Evolutionary conservation across 495 filamentous ascomycete genomes (phyloP).

Genomic region (Penicillium canescens): DNA sequence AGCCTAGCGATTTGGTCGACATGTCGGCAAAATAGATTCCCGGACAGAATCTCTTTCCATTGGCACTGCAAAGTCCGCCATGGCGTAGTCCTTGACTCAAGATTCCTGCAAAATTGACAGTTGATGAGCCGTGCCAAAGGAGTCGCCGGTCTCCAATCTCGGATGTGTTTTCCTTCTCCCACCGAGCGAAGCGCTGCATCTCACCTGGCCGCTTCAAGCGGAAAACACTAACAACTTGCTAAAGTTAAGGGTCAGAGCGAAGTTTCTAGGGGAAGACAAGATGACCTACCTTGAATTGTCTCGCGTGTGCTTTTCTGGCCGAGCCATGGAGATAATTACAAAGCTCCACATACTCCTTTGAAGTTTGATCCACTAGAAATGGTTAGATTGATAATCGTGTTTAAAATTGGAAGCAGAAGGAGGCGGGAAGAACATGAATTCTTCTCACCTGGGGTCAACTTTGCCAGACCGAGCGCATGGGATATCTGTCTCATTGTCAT

Average conservation of each 20-base stretch:
- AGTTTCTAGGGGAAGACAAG: no score
- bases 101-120: constrained; percentile 72
- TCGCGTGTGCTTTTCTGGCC: not conserved
- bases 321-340: not conserved
- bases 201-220: constrained; percentile 70
- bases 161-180: constrained; percentile 35
- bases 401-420: not conserved
- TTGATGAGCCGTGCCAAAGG: constrained; percentile 71
- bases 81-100: constrained; percentile 68
- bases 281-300: not conserved
- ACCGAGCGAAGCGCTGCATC: constrained; percentile 55
- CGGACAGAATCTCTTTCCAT: not conserved
- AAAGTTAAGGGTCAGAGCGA: not conserved
- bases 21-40: constrained; percentile 19
- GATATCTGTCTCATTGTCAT: constrained; percentile 1
- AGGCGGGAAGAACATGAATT: not conserved
- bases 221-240: constrained; percentile 52
- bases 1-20: constrained; percentile 11
- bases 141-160: constrained; percentile 54
- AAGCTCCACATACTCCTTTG: constrained; percentile 4
- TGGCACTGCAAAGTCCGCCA: not conserved
- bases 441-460: constrained; percentile 7
- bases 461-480: constrained; percentile 2
- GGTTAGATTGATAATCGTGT: not conserved
- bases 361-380: not conserved